A percentile compares a stretch with the other conserved stretches of the same genome.
Conservation (phyloP, 139 green algal species). For the Coelastrella sp. region DNA sequence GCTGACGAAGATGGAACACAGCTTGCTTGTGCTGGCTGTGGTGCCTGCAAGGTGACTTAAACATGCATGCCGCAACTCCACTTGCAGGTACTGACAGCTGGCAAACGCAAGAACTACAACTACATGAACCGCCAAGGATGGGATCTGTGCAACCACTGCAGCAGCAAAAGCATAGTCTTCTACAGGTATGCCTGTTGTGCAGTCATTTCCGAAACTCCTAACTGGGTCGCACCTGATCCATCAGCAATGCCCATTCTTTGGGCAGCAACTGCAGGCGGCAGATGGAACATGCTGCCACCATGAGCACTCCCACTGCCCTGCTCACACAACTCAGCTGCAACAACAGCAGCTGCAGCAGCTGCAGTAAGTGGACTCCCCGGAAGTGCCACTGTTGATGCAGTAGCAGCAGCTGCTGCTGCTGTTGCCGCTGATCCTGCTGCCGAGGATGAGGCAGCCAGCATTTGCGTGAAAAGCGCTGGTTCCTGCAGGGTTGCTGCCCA, state of each 20-base stretch:
- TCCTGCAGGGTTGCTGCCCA: slow-evolving; percentile 77
- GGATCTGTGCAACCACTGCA: not conserved
- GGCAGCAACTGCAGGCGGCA: slow-evolving; percentile 30
- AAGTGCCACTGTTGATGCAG: not conserved
- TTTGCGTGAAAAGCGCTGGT: slow-evolving; percentile 39
- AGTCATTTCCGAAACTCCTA: not conserved
- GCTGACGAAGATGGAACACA: not conserved
- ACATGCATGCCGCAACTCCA: no score
- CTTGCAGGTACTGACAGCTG: no score
- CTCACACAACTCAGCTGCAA: slow-evolving; percentile 2
- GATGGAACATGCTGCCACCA: slow-evolving; percentile 45
- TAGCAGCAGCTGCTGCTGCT: slow-evolving; percentile 3
- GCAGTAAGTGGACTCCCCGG: slow-evolving; percentile 18
- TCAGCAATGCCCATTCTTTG: slow-evolving; percentile 41
- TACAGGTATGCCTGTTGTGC: no score
- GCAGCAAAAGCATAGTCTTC: not conserved
- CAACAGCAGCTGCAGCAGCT: slow-evolving; percentile 29
- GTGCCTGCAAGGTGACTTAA: no score
- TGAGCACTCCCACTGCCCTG: slow-evolving; percentile 1
- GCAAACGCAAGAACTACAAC: no score
- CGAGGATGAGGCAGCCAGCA: slow-evolving; percentile 28
- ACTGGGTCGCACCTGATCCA: slow-evolving; percentile 1
- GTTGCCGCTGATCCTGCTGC: slow-evolving; percentile 4
- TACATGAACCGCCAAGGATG: no score
- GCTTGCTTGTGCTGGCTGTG: not conserved